Evolutionary conservation across 2,329 filamentous ascomycete genomes (phyloP).

Genomic region (Colletotrichum gigasporum): DNA sequence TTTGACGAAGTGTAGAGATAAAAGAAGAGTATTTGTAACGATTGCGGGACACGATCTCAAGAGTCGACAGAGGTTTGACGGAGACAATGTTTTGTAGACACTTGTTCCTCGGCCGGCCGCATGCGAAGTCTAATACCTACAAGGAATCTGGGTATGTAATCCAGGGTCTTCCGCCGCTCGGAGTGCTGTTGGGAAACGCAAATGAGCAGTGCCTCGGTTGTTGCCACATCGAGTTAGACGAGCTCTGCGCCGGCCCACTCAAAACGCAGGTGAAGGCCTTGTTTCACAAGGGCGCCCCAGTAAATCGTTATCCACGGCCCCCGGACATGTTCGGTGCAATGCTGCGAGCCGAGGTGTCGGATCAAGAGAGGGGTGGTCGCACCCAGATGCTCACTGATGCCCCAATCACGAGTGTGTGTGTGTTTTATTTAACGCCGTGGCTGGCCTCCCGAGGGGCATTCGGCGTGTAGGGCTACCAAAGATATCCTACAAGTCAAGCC

Average conservation of each 20-base stretch:
- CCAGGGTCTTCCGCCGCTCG: slow-evolving; percentile 17
- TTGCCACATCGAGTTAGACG: slow-evolving; percentile 21
- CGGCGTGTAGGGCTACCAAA: no score
- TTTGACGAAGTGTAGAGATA: not conserved
- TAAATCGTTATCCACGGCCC: not conserved
- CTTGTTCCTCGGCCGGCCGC: slow-evolving; percentile 1
- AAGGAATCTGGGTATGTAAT: no score
- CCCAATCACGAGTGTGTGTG: no score
- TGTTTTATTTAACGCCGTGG: no score
- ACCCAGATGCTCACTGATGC: no score
- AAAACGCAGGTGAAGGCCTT: not conserved
- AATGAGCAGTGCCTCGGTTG: slow-evolving; percentile 18
- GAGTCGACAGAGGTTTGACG: not conserved
- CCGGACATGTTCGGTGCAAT: slow-evolving; percentile 22
- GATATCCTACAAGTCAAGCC: no score
- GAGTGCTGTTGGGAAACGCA: slow-evolving; percentile 20
- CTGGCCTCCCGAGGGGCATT: no score
- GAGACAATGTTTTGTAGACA: slow-evolving; percentile 14
- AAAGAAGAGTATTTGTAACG: no score
- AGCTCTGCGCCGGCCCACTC: not conserved
- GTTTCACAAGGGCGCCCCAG: not conserved
- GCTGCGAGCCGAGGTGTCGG: slow-evolving; percentile 11
- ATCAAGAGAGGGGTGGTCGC: no score
- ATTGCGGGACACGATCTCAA: slow-evolving; percentile 1
- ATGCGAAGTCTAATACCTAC: slow-evolving; percentile 17